Evolutionary conservation across 768 basidiomycete genomes (phyloP), one percentile per base, ranked within the genome.

Genomic region (Lyophyllum atratum): DNA sequence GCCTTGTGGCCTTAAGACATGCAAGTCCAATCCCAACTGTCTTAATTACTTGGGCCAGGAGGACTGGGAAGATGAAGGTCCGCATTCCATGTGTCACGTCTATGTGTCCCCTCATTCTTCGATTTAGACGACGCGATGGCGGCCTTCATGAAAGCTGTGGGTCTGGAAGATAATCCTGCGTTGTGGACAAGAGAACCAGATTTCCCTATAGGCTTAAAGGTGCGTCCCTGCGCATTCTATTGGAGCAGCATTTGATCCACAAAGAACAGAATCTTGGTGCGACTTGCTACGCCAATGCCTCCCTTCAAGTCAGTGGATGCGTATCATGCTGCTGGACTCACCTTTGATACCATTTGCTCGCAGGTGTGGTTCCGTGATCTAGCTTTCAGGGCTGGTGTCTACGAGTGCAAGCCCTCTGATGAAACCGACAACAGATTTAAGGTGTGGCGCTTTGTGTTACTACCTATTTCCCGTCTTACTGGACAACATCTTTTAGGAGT

Each of bases 221-320:
- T 90, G 65, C 17, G 74, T 55, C 15, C 52, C 31, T 31, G 0
- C 42, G 19, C 46, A 14, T 17, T 42, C 28, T 54, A 49, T 34
- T 33, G 29, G 22, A 39, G 46, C 24, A 39, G 31, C 52, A 45
- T 42, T 43, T 42, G 34, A 46, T 54, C n/a, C 43, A 64, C 28
- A 40, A 22, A 24, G 14, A n/a, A 1, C 25, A 95, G 93, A 98
- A 98, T 69, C 83, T 98, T 19, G 96, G 96, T 4, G 95, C 95
- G 17, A 98, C 96, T 3, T 98, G 96, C 69, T 98, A 98, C 64
- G 95, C 93, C 58, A 97, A 97, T 70, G 93, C 93, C 19, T 97
- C 91, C 59, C 80, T 98, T 44, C 95, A 98, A 76, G 93, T 89
- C 64, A 34, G 67, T 65, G 31, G 45, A 19, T 52, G 26, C 34